Evolutionary conservation across 768 basidiomycete species (phyloP).

Genomic region (Russula vinacea): DNA sequence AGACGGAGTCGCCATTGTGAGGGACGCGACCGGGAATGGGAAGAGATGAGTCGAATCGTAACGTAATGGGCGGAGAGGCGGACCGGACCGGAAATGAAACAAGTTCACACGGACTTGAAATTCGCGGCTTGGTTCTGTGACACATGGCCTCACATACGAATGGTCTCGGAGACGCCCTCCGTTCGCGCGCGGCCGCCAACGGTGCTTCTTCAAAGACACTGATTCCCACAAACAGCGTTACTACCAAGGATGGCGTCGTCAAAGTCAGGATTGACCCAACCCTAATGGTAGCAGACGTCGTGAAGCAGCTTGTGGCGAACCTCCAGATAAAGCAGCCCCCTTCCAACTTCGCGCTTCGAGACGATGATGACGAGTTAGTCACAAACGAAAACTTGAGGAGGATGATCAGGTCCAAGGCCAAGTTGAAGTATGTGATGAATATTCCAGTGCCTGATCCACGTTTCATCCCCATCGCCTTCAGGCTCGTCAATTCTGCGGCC

Average conservation of each 20-base stretch:
- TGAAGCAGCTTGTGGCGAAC: conserved; percentile 77
- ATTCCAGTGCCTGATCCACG: neutral
- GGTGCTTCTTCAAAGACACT: conserved; percentile 42
- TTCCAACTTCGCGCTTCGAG: conserved; percentile 70
- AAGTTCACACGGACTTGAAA: neutral
- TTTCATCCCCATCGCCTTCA: conserved; percentile 33
- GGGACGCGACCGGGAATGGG: neutral
- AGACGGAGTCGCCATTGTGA: conserved; percentile 58
- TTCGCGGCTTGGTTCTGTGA: conserved; percentile 6
- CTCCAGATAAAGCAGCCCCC: conserved; percentile 75
- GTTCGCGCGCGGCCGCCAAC: conserved; percentile 17
- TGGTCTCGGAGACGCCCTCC: conserved; percentile 14
- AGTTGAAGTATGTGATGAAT: conserved; percentile 59
- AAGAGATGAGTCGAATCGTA: neutral
- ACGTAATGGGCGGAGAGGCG: neutral
- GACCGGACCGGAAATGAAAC: conserved; percentile 5
- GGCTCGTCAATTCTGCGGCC: conserved; percentile 74
- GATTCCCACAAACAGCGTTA: conserved; percentile 82
- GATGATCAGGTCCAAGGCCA: conserved; percentile 74
- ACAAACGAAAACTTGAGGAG: conserved; percentile 83
- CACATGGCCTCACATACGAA: conserved; percentile 22
- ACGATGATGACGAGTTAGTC: conserved; percentile 78
- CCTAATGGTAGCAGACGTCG: conserved; percentile 78
- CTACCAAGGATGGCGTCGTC: conserved; percentile 74
- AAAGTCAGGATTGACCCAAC: conserved; percentile 84